Evolutionary conservation across 1,284 basidiomycete genomes (phyloP).

Genomic region (Malassezia psittaci): DNA sequence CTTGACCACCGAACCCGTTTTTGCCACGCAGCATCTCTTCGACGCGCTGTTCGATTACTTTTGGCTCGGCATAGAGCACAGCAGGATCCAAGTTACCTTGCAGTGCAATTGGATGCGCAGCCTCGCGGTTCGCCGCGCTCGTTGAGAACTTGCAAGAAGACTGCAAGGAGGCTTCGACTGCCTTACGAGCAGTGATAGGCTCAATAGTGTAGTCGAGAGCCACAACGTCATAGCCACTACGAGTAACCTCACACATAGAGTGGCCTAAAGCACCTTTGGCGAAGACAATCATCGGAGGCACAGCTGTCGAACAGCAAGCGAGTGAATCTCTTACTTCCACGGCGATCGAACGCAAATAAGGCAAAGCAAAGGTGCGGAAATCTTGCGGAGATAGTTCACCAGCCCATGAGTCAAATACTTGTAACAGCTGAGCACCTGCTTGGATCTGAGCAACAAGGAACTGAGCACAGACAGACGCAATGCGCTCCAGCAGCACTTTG

Average conservation of each 20-base stretch:
- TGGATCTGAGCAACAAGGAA: conserved; percentile 45
- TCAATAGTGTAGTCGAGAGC: conserved; percentile 44
- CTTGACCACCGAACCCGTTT: conserved; percentile 58
- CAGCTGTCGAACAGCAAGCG: conserved; percentile 27
- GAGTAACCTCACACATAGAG: conserved; percentile 40
- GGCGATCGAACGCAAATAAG: conserved; percentile 40
- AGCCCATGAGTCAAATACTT: conserved; percentile 48
- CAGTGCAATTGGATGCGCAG: conserved; percentile 57
- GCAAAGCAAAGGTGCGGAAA: conserved; percentile 43
- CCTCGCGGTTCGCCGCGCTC: conserved; percentile 25
- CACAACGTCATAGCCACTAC: conserved; percentile 46
- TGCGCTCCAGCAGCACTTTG: conserved; percentile 38
- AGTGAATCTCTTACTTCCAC: conserved; percentile 38
- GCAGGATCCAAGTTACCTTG: conserved; percentile 91
- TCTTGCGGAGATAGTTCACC: conserved; percentile 46
- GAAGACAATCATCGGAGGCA: conserved; percentile 43
- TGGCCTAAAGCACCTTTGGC: conserved; percentile 44
- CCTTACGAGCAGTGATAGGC: conserved; percentile 36
- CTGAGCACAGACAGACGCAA: conserved; percentile 41
- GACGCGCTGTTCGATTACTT: conserved; percentile 77
- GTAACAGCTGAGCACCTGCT: conserved; percentile 42
- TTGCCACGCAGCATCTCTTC: conserved; percentile 60
- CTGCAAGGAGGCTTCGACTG: conserved; percentile 23
- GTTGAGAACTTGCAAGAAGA: conserved; percentile 23
- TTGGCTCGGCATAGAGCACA: conserved; percentile 67